Percentiles rank a stretch among this genome's conserved stretches.
phyloP scores from a whole-genome alignment of 176 grass and related monocot species.

The Oryza brachyantha region DNA sequence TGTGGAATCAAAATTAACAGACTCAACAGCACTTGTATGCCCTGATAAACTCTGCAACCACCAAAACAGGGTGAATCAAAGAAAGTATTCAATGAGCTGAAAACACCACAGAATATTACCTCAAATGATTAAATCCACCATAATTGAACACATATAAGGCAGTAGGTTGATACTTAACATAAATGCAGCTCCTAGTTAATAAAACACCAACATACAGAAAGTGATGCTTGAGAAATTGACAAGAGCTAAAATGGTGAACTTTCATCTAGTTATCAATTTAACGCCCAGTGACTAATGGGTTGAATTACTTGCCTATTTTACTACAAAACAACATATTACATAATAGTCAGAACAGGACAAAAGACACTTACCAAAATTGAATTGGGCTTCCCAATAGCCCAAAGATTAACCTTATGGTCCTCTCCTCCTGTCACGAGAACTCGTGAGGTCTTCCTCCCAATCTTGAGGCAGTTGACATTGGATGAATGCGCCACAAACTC shows the following conservation, averaged over 20 bases:
- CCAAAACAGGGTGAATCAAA: slow-evolving; percentile 15
- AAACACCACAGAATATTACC: background rate
- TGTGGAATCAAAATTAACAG: slow-evolving; percentile 80
- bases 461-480: slow-evolving; percentile 99
- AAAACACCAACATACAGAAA: slow-evolving; percentile 3
- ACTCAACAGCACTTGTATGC: slow-evolving; percentile 90
- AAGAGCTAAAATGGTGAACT: background rate
- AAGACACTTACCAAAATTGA: slow-evolving; percentile 68
- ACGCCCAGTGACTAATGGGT: background rate
- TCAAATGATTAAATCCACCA: background rate
- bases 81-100: background rate
- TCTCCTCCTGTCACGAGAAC: slow-evolving; percentile 95
- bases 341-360: background rate
- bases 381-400: slow-evolving; percentile 96
- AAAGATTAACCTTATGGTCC: slow-evolving; percentile 93
- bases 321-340: background rate
- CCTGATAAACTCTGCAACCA: slow-evolving; percentile 76
- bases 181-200: background rate
- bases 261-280: background rate
- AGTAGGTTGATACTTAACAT: slow-evolving; percentile 10
- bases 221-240: background rate
- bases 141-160: background rate
- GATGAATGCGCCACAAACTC: slow-evolving; percentile 98
- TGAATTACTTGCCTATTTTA: background rate
- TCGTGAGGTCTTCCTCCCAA: slow-evolving; percentile 87